phyloP scores from a whole-genome alignment of 116 monocot species.

The Papilionanthe hybrid region DNA sequence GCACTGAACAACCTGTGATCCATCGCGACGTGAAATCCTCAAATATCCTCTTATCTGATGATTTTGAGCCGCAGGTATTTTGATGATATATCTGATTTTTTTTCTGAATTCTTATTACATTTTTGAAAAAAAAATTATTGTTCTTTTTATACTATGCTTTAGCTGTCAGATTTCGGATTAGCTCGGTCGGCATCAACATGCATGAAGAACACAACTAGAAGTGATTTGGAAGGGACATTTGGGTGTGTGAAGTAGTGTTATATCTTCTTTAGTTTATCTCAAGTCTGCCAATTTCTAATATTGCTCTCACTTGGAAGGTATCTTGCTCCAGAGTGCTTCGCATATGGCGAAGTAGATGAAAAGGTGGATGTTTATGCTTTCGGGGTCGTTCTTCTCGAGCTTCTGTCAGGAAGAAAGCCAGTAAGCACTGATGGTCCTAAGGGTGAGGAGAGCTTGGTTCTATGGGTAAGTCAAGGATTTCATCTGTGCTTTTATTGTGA shows the following conservation, averaged over 20 bases:
- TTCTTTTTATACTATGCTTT: neutral
- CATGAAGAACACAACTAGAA: conserved; percentile 17
- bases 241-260: conserved; percentile 24
- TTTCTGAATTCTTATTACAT: neutral
- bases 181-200: conserved; percentile 32
- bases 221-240: conserved; percentile 56
- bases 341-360: conserved; percentile 10
- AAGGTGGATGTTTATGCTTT: conserved; percentile 17
- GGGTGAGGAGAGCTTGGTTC: conserved; percentile 8
- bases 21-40: conserved; percentile 18
- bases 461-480: conserved; percentile 8
- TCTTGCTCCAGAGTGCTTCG: conserved; percentile 15
- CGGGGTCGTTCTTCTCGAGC: conserved; percentile 17
- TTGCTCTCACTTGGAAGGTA: neutral
- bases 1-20: neutral
- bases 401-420: conserved; percentile 17
- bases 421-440: conserved; percentile 3
- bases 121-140: neutral
- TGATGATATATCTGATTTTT: neutral
- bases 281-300: neutral
- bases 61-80: conserved; percentile 36
- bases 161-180: conserved; percentile 56
- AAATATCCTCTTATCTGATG: conserved; percentile 16
- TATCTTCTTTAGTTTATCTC: neutral
- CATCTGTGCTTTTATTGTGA: neutral